Conservation (phyloP, 352 stramenopile species). For the Plasmopara halstedii region DNA sequence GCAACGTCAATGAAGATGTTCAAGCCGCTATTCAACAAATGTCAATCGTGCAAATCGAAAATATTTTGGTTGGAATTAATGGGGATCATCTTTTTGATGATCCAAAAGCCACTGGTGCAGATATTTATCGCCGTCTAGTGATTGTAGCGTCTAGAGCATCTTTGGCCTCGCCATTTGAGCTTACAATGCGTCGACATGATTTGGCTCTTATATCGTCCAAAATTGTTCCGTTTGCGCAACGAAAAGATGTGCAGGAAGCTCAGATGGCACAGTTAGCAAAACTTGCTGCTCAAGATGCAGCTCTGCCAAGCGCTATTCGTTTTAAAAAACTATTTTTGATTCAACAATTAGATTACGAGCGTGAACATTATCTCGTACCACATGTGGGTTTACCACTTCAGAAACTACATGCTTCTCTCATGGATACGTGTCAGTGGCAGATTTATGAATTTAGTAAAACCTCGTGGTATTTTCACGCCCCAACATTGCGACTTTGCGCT, state of each 20-base stretch:
- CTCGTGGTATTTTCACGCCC: constrained; percentile 56
- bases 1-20: constrained; percentile 10
- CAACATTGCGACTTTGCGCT: constrained; percentile 25
- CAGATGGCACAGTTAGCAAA: constrained; percentile 36
- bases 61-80: constrained; percentile 44
- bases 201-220: constrained; percentile 35
- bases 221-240: constrained; percentile 51
- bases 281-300: constrained; percentile 31
- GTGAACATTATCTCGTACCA: constrained; percentile 40
- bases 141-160: constrained; percentile 22
- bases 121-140: constrained; percentile 25
- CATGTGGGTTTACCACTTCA: constrained; percentile 39
- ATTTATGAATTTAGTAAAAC: constrained; percentile 51
- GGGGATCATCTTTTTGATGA: constrained; percentile 27
- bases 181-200: constrained; percentile 54
- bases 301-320: constrained; percentile 20
- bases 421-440: constrained; percentile 48
- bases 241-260: constrained; percentile 42
- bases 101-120: constrained; percentile 13
- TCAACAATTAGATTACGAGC: constrained; percentile 54
- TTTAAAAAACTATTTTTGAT: constrained; percentile 51
- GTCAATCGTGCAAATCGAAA: constrained; percentile 30
- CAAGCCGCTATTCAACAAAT: constrained; percentile 24
- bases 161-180: constrained; percentile 35
- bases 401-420: constrained; percentile 34